phyloP scores from a whole-genome alignment of 1,284 basidiomycete species.

The Naganishia liquefaciens region DNA sequence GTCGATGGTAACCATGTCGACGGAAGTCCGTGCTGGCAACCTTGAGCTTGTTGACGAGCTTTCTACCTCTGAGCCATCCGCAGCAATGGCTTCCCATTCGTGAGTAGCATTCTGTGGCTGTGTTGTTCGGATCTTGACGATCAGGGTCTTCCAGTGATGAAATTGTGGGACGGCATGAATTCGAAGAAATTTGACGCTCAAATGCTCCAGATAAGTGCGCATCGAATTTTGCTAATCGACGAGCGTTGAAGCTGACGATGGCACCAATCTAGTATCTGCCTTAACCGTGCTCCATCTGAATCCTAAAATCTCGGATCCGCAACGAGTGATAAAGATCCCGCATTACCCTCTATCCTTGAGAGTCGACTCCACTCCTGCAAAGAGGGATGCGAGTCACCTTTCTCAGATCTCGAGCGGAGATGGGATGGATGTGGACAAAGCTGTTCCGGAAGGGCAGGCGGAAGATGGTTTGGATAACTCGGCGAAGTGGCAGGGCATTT shows the following conservation, averaged over 20 bases:
- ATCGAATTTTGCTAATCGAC: background rate
- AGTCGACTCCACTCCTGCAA: no score
- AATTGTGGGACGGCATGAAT: conserved; percentile 78
- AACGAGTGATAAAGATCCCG: conserved; percentile 31
- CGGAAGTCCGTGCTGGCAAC: conserved; percentile 70
- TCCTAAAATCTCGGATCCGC: conserved; percentile 35
- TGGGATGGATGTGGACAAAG: conserved; percentile 59
- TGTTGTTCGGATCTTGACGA: background rate
- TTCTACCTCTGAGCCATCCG: conserved; percentile 74
- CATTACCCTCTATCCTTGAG: background rate
- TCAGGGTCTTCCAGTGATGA: conserved; percentile 58
- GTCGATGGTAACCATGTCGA: conserved; percentile 22
- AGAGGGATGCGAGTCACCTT: no score
- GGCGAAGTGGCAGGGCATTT: conserved; percentile 66
- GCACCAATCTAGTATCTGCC: conserved; percentile 29
- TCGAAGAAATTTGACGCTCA: conserved; percentile 80
- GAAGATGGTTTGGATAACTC: conserved; percentile 60
- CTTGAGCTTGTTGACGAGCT: conserved; percentile 78
- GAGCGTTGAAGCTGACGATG: background rate
- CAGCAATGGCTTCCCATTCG: conserved; percentile 75
- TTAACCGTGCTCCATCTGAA: conserved; percentile 35
- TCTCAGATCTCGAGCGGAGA: background rate
- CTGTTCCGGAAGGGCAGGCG: conserved; percentile 59
- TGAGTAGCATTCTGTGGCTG: conserved; percentile 35
- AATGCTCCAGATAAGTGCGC: conserved; percentile 66